Percentiles rank a stretch among this genome's conserved stretches.
Evolutionary conservation across 352 stramenopile genomes (phyloP).

Genomic region (Blastocystis sp.): DNA sequence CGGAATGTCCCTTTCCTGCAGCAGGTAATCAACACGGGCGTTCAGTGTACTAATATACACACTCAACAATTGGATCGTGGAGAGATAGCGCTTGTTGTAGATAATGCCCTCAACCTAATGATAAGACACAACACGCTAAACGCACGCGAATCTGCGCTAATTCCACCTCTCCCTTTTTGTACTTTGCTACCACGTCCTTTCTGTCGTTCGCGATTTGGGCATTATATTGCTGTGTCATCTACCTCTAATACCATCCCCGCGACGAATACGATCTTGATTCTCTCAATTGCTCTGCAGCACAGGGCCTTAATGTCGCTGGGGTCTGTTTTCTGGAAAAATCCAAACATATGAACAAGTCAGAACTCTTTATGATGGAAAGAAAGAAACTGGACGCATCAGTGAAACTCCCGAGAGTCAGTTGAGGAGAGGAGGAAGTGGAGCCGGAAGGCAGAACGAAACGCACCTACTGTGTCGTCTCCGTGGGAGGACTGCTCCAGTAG

Average conservation of each 20-base stretch:
- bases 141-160: slow-evolving; percentile 17
- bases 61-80: background rate
- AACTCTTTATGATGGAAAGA: too few species aligned
- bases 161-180: slow-evolving; percentile 32
- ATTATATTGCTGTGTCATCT: background rate
- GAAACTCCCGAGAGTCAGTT: too few species aligned
- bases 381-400: too few species aligned
- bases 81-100: slow-evolving; percentile 2
- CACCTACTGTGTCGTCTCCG: too few species aligned
- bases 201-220: background rate
- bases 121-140: background rate
- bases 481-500: too few species aligned
- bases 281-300: too few species aligned
- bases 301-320: too few species aligned
- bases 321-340: too few species aligned
- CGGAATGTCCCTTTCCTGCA: background rate
- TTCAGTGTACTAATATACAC: slow-evolving; percentile 4
- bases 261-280: too few species aligned
- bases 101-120: slow-evolving; percentile 5
- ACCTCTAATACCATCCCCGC: background rate
- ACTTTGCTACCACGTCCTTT: background rate
- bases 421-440: too few species aligned
- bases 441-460: too few species aligned
- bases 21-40: background rate
- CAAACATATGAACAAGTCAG: too few species aligned